Conservation (phyloP, 345 rosid species). For the Dovyalis caffra region DNA sequence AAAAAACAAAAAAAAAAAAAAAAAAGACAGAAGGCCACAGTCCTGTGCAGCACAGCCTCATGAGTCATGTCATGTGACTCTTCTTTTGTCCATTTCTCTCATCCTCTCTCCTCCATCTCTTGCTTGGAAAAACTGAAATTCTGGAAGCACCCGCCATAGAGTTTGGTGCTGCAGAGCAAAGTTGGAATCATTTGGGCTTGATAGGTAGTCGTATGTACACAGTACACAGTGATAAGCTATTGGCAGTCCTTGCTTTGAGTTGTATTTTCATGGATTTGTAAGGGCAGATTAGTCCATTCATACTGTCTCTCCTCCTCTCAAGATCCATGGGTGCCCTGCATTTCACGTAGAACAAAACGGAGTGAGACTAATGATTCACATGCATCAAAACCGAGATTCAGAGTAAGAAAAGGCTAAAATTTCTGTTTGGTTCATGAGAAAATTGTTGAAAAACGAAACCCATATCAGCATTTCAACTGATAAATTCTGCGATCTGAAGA, state of each 20-base stretch:
- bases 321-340: slow-evolving; percentile 31
- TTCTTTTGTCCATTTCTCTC: background rate
- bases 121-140: slow-evolving; percentile 9
- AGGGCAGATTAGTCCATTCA: slow-evolving; percentile 21
- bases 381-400: background rate
- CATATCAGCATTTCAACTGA: background rate
- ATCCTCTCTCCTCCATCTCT: background rate
- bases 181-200: background rate
- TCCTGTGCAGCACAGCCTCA: slow-evolving; percentile 9
- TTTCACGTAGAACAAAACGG: background rate
- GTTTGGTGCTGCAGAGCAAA: background rate
- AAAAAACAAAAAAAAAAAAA: background rate
- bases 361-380: background rate
- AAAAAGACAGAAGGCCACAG: background rate
- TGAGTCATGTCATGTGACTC: slow-evolving; percentile 14
- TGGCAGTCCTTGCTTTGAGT: background rate
- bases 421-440: background rate
- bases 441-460: background rate
- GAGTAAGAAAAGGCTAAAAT: background rate
- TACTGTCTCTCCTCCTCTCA: slow-evolving; percentile 11
- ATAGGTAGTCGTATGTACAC: slow-evolving; percentile 10
- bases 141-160: slow-evolving; percentile 10
- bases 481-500: background rate
- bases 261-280: background rate
- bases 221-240: slow-evolving; percentile 6